These are phyloP conservation scores for Picea mariana DNA, from an alignment of 83 land plant genomes.

Conservation along the genomic window DNA sequence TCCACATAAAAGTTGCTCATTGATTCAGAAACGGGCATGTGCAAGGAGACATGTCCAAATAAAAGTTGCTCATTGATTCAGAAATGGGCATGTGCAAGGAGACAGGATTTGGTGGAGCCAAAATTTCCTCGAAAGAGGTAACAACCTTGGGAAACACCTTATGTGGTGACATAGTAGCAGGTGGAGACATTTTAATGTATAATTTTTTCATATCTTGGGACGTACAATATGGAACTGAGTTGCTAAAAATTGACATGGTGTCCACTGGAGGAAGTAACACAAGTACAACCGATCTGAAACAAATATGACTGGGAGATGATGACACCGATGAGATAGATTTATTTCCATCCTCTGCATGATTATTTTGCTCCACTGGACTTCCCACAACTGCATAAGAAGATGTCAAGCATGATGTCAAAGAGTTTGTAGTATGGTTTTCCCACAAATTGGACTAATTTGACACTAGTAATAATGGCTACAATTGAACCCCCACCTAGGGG, in stretches of 20 bases:
- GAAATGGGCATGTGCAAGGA: no score
- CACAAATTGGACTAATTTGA: constrained; percentile 42
- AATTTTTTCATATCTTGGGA: not conserved
- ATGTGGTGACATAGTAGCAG: constrained; percentile 14
- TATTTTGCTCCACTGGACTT: constrained; percentile 20
- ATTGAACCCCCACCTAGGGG: constrained; percentile 1
- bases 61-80: no score
- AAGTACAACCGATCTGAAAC: constrained; percentile 26
- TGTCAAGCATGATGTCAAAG: constrained; percentile 25
- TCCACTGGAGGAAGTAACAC: constrained; percentile 22
- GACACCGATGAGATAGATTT: constrained; percentile 17
- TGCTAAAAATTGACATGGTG: constrained; percentile 15
- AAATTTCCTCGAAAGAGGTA: no score
- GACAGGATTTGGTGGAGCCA: no score
- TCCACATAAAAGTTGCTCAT: no score
- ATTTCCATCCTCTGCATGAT: constrained; percentile 23
- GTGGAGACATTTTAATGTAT: constrained; percentile 18
- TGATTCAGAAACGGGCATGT: no score
- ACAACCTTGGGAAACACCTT: not conserved
- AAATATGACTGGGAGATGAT: constrained; percentile 25
- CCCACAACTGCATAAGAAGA: constrained; percentile 23
- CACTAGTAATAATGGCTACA: constrained; percentile 21
- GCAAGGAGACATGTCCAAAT: no score
- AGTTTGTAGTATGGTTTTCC: constrained; percentile 48
- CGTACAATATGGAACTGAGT: constrained; percentile 19